Conservation (phyloP, 768 basidiomycete species). For the Mycena kentingensis region DNA sequence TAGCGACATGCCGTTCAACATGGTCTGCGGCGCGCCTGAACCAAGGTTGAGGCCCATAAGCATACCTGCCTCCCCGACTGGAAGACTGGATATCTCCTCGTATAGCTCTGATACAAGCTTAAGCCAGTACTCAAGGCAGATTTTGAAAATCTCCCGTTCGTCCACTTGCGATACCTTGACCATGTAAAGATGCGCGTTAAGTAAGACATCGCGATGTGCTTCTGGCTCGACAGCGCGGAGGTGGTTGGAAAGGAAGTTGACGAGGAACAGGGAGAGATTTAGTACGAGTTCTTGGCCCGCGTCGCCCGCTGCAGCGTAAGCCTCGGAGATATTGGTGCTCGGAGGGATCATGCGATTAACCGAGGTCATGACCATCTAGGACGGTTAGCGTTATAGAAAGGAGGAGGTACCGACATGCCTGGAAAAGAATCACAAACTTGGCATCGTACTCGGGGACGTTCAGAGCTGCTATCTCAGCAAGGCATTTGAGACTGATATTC, state of each 20-base stretch:
- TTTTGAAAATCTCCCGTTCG: conserved; percentile 99
- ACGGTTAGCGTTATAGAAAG: no score
- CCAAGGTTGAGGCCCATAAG: conserved; percentile 90
- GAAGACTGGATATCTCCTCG: conserved; percentile 92
- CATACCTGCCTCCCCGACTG: conserved; percentile 81
- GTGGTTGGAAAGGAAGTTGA: conserved; percentile 93
- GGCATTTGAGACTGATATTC: conserved; percentile 93
- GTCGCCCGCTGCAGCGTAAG: conserved; percentile 87
- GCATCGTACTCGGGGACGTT: conserved; percentile 96
- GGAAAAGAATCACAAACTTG: conserved; percentile 97
- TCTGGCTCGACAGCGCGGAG: conserved; percentile 93
- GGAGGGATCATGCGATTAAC: conserved; percentile 97
- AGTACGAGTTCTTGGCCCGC: conserved; percentile 95
- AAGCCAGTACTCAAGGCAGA: conserved; percentile 96
- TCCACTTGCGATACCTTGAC: conserved; percentile 98
- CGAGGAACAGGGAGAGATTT: conserved; percentile 95
- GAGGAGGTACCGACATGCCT: no score
- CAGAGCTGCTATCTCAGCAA: conserved; percentile 94
- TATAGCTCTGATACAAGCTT: conserved; percentile 96
- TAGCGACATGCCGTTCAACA: conserved; percentile 76
- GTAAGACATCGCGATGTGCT: conserved; percentile 84
- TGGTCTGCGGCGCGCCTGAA: conserved; percentile 60
- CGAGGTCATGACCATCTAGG: conserved; percentile 97
- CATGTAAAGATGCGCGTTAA: conserved; percentile 98
- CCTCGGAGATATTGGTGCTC: conserved; percentile 90